phyloP scores from a whole-genome alignment of 2,329 filamentous ascomycete genomes.

The Neofusicoccum sp. region DNA sequence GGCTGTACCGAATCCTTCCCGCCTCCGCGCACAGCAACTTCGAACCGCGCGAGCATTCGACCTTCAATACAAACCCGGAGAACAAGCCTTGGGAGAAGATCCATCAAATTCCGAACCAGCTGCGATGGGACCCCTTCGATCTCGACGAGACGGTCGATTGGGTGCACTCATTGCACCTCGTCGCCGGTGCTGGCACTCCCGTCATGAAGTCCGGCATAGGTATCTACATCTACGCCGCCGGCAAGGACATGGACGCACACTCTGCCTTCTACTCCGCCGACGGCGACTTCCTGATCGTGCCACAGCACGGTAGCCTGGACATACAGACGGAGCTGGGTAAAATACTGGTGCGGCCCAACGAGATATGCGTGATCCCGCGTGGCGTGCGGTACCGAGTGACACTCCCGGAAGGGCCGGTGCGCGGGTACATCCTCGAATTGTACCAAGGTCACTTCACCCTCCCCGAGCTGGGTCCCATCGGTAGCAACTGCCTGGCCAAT shows the following conservation, averaged over 20 bases:
- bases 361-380: constrained; percentile 67
- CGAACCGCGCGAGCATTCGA: constrained; percentile 50
- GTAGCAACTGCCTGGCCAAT: constrained; percentile 67
- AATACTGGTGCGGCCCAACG: constrained; percentile 67
- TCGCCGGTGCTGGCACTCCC: constrained; percentile 79
- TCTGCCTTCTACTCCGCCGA: constrained; percentile 83
- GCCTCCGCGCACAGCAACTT: constrained; percentile 62
- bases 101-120: constrained; percentile 77
- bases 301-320: constrained; percentile 65
- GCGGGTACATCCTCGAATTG: constrained; percentile 69
- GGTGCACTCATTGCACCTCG: constrained; percentile 69
- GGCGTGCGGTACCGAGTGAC: constrained; percentile 67
- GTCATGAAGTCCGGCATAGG: constrained; percentile 77
- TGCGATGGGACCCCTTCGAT: constrained; percentile 79
- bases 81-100: constrained; percentile 59
- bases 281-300: constrained; percentile 68
- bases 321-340: constrained; percentile 70
- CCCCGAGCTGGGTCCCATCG: constrained; percentile 68
- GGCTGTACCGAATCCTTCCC: constrained; percentile 61
- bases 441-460: constrained; percentile 67
- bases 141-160: constrained; percentile 69
- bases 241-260: constrained; percentile 72
- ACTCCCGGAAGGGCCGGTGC: constrained; percentile 61
- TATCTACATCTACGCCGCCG: constrained; percentile 79
- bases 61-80: constrained; percentile 55